A percentile compares a stretch with the other conserved stretches of the same genome.
Conservation (phyloP, 2,329 filamentous ascomycete genomes). For the Apiospora aurea region DNA sequence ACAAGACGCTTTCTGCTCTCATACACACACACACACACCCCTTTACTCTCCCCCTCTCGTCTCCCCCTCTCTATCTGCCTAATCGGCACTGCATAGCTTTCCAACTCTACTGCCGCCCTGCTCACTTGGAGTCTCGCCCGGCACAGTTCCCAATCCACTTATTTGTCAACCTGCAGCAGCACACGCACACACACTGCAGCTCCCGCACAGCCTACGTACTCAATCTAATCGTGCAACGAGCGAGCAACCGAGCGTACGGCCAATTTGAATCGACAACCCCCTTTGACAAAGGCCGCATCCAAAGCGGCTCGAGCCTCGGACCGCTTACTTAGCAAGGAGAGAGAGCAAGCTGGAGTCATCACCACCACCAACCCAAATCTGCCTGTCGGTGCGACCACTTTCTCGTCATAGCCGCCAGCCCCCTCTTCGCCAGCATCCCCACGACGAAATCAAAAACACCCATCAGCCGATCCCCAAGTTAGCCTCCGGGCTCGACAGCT, state of each 20-base stretch:
- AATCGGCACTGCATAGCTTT: slow-evolving; percentile 6
- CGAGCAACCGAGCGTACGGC: slow-evolving; percentile 11
- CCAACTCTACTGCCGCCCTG: slow-evolving; percentile 5
- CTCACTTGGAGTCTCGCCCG: slow-evolving; percentile 1
- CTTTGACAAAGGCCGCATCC: slow-evolving; percentile 8
- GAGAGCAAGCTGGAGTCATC: not conserved
- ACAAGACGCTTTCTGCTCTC: slow-evolving; percentile 1
- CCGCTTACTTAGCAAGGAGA: not conserved
- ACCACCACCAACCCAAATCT: slow-evolving; percentile 2
- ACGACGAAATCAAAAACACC: not conserved
- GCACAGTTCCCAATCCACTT: slow-evolving; percentile 18
- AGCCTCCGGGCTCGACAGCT: slow-evolving; percentile 6
- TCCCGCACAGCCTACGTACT: slow-evolving; percentile 15
- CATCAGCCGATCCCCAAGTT: not conserved
- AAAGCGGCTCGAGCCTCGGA: slow-evolving; percentile 14
- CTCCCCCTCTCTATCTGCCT: not conserved
- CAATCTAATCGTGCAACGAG: slow-evolving; percentile 20
- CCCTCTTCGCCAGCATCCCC: not conserved
- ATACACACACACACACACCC: not conserved
- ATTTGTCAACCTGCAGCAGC: slow-evolving; percentile 18
- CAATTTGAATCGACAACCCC: slow-evolving; percentile 12
- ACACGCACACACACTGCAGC: slow-evolving; percentile 18
- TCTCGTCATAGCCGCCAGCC: not conserved
- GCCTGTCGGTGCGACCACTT: slow-evolving; percentile 5
- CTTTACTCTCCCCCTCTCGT: not conserved